phyloP scores from a whole-genome alignment of 305 asterid genomes.

The Fraxinus floribunda region DNA sequence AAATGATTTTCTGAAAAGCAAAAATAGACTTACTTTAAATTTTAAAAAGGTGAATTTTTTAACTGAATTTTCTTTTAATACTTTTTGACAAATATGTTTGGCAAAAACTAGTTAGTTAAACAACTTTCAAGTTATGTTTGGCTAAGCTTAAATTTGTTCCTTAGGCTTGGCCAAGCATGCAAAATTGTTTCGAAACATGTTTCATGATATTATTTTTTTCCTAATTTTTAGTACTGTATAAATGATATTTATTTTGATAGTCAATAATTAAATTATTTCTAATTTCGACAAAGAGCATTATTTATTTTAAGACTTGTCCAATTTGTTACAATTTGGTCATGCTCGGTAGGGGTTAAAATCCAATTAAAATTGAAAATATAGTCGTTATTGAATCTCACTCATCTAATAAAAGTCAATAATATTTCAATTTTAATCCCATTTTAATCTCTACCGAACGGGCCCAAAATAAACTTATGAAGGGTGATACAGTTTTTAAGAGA shows the following conservation, averaged over 20 bases:
- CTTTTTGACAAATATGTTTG: neutral
- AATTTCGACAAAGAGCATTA: neutral
- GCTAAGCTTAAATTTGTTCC: neutral
- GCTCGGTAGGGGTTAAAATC: too few species aligned
- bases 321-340: neutral
- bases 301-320: neutral
- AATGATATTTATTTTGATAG: neutral
- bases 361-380: too few species aligned
- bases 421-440: too few species aligned
- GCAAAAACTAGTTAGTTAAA: neutral
- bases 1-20: too few species aligned
- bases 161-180: neutral
- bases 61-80: neutral
- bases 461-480: neutral
- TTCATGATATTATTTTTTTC: neutral
- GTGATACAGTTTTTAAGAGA: neutral
- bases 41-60: neutral
- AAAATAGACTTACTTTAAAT: neutral
- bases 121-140: neutral
- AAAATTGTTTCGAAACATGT: neutral
- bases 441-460: too few species aligned
- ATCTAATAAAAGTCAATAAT: too few species aligned
- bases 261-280: neutral
- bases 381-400: too few species aligned
- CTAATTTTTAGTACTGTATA: neutral